Percentiles rank a stretch among this genome's conserved stretches.
phyloP scores from a whole-genome alignment of 805 yeast species.

The Schizosaccharomyces cryophilus region DNA sequence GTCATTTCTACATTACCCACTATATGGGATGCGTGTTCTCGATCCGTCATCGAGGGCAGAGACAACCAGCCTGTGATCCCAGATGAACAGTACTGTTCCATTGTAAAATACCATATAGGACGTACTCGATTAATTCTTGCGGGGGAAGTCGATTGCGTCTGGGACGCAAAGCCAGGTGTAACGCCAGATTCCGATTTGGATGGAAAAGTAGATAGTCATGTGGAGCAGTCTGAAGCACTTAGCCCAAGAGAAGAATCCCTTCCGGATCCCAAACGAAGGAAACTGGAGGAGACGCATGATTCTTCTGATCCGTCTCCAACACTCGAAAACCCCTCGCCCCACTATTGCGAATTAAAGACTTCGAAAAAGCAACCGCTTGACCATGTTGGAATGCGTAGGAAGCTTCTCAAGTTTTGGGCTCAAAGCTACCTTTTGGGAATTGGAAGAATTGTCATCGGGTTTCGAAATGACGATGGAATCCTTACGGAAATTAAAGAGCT shows the following conservation, averaged over 20 bases:
- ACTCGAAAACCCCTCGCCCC: slow-evolving; percentile 27
- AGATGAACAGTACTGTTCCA: slow-evolving; percentile 52
- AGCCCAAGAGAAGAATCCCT: neutral
- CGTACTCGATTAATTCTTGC: slow-evolving; percentile 41
- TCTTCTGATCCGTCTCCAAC: neutral
- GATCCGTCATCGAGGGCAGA: slow-evolving; percentile 47
- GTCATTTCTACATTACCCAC: slow-evolving; percentile 43
- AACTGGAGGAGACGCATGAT: slow-evolving; percentile 6
- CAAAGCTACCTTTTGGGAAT: slow-evolving; percentile 79
- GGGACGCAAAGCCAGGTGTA: slow-evolving; percentile 43
- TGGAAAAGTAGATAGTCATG: neutral
- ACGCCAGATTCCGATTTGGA: neutral
- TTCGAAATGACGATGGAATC: slow-evolving; percentile 44
- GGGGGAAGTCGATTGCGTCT: slow-evolving; percentile 81
- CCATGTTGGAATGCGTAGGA: slow-evolving; percentile 29
- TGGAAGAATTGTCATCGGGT: slow-evolving; percentile 61
- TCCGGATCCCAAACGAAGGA: neutral
- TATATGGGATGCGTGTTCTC: slow-evolving; percentile 47
- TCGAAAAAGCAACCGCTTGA: slow-evolving; percentile 29
- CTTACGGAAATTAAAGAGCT: slow-evolving; percentile 52
- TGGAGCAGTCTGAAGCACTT: slow-evolving; percentile 11
- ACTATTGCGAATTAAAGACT: slow-evolving; percentile 73
- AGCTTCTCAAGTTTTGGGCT: slow-evolving; percentile 68
- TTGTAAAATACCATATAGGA: slow-evolving; percentile 74
- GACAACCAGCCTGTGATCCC: slow-evolving; percentile 34